These are phyloP conservation scores for Boletus sp. DNA, from an alignment of 768 basidiomycete species.

Conservation along the genomic window DNA sequence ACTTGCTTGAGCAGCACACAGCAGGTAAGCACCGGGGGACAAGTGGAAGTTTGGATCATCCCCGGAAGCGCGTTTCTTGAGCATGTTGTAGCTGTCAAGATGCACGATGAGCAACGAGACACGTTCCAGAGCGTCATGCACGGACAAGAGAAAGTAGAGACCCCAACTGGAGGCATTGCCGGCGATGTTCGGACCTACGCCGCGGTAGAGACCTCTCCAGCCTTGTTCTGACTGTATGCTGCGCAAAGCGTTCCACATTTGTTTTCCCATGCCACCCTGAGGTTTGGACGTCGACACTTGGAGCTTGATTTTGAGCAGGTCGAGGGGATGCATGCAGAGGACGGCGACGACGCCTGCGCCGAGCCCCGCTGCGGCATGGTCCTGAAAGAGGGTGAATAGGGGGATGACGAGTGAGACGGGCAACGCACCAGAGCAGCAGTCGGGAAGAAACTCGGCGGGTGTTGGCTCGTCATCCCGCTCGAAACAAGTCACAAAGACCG, in stretches of 20 bases:
- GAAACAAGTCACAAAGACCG: constrained; percentile 2
- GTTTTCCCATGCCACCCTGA: constrained; percentile 59
- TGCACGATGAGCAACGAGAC: constrained; percentile 2
- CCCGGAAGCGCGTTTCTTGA: constrained; percentile 77
- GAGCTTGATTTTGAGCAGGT: constrained; percentile 91
- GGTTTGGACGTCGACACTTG: constrained; percentile 78
- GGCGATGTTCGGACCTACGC: constrained; percentile 85
- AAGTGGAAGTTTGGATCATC: constrained; percentile 65
- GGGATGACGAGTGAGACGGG: neutral
- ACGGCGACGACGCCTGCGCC: constrained; percentile 91
- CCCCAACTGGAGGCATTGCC: constrained; percentile 98
- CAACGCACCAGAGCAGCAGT: constrained; percentile 33
- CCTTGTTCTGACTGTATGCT: constrained; percentile 76
- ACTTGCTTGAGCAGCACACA: constrained; percentile 97
- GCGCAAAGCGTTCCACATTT: constrained; percentile 73
- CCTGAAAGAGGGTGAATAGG: constrained; percentile 45
- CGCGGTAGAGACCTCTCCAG: constrained; percentile 85
- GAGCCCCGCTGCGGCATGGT: constrained; percentile 93
- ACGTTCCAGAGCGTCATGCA: neutral
- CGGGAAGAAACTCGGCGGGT: constrained; percentile 43
- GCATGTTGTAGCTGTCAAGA: constrained; percentile 78
- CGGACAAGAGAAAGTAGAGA: constrained; percentile 93
- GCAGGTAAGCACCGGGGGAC: constrained; percentile 75
- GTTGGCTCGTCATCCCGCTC: constrained; percentile 26
- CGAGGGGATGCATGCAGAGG: constrained; percentile 95